Evolutionary conservation across 306 rosid genomes (phyloP).

Genomic region (Adenanthera pavonina): DNA sequence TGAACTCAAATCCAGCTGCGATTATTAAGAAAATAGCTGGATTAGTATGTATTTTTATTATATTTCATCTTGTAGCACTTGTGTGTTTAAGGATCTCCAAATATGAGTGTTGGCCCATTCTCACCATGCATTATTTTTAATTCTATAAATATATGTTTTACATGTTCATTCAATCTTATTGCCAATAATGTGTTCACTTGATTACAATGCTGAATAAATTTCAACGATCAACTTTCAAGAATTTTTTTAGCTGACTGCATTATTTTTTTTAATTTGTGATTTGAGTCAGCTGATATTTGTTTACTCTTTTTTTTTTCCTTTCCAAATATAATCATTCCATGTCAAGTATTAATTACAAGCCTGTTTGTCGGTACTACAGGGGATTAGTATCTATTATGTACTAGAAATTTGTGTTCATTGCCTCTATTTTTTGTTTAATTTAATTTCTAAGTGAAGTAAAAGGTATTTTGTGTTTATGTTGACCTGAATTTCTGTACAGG

Average conservation of each 20-base stretch:
- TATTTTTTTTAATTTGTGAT: constrained; percentile 20
- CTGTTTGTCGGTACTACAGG: constrained; percentile 32
- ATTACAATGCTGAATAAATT: constrained; percentile 12
- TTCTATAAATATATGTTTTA: constrained; percentile 21
- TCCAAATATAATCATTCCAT: constrained; percentile 17
- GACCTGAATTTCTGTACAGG: constrained; percentile 57
- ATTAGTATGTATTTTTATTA: constrained; percentile 61
- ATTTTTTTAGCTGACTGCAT: constrained; percentile 14
- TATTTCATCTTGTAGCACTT: constrained; percentile 10
- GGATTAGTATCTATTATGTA: constrained; percentile 18
- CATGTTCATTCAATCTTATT: constrained; percentile 23
- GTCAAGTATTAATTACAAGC: constrained; percentile 28
- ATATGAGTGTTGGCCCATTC: constrained; percentile 22
- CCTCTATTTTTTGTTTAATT: constrained; percentile 12
- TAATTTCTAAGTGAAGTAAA: constrained; percentile 32
- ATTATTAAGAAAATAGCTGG: constrained; percentile 96
- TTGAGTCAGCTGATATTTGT: constrained; percentile 28
- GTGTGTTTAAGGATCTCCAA: neutral
- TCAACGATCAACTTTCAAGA: constrained; percentile 18
- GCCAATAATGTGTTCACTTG: constrained; percentile 25
- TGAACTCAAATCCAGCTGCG: constrained; percentile 87
- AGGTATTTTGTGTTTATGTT: neutral
- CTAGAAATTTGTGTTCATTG: constrained; percentile 11
- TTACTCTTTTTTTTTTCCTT: neutral
- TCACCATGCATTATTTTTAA: constrained; percentile 3